Percentiles rank a stretch among this genome's conserved stretches.
Evolutionary conservation across 148 eudicot species (phyloP).

Genomic region (Rhododendron ferrugineum): DNA sequence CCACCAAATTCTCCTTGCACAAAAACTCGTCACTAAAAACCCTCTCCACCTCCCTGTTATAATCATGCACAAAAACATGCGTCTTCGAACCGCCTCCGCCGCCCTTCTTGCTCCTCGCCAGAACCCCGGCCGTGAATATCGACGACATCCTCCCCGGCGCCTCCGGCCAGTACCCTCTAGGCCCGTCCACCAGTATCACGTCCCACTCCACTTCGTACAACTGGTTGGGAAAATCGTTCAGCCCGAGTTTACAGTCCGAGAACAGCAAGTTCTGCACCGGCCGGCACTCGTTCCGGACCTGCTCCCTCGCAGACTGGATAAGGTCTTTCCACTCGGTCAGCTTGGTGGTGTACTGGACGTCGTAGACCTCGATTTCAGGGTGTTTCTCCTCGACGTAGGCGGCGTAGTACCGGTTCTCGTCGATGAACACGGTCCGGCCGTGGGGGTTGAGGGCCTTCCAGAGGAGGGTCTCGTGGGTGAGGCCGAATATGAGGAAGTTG

Average conservation of each 20-base stretch:
- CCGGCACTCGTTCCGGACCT: slow-evolving; percentile 46
- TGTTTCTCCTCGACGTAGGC: slow-evolving; percentile 55
- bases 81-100: slow-evolving; percentile 26
- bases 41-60: slow-evolving; percentile 38
- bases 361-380: slow-evolving; percentile 69
- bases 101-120: slow-evolving; percentile 57
- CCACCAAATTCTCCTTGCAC: slow-evolving; percentile 58
- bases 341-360: slow-evolving; percentile 63
- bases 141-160: slow-evolving; percentile 68
- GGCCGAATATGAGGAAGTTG: slow-evolving; percentile 57
- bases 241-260: slow-evolving; percentile 58
- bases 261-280: slow-evolving; percentile 67
- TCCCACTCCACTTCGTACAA: slow-evolving; percentile 68
- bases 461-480: slow-evolving; percentile 57
- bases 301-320: slow-evolving; percentile 35
- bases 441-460: slow-evolving; percentile 58
- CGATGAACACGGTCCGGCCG: slow-evolving; percentile 67
- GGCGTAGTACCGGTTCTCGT: slow-evolving; percentile 64
- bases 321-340: slow-evolving; percentile 41
- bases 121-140: slow-evolving; percentile 60
- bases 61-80: slow-evolving; percentile 64
- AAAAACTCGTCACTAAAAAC: slow-evolving; percentile 51
- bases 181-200: slow-evolving; percentile 61
- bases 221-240: slow-evolving; percentile 64
- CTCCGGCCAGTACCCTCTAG: slow-evolving; percentile 63